phyloP scores from a whole-genome alignment of 176 grass and related monocot genomes.

The Dendrocalamus sinicus region DNA sequence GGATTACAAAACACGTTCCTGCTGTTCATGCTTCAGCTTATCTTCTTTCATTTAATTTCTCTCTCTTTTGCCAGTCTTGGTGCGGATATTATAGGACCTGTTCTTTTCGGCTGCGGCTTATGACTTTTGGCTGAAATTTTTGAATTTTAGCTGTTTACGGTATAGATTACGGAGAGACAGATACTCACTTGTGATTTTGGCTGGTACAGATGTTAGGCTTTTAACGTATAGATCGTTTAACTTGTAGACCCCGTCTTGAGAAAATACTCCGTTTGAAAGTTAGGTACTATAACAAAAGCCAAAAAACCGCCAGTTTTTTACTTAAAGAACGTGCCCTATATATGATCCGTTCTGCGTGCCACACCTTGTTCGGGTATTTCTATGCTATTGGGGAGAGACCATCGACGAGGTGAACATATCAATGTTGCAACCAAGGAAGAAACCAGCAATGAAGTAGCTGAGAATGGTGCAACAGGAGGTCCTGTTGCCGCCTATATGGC shows the following conservation, averaged over 20 bases:
- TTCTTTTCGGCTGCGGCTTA: no score
- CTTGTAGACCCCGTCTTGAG: no score
- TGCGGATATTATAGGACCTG: slow-evolving; percentile 88
- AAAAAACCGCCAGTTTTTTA: no score
- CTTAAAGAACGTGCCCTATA: no score
- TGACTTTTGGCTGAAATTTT: no score
- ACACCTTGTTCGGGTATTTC: slow-evolving; percentile 71
- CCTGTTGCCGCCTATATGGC: slow-evolving; percentile 79
- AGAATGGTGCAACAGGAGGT: slow-evolving; percentile 8
- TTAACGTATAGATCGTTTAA: no score
- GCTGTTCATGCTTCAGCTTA: slow-evolving; percentile 2
- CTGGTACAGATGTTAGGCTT: no score
- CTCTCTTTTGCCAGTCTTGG: slow-evolving; percentile 60
- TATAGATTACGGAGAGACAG: no score
- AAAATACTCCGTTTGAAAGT: no score
- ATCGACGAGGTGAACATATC: neutral
- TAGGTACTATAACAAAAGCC: no score
- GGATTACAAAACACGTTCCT: neutral
- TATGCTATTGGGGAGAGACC: neutral
- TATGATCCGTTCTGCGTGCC: slow-evolving; percentile 74
- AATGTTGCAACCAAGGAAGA: neutral
- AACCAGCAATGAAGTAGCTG: neutral
- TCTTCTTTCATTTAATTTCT: neutral
- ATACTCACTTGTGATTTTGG: no score
- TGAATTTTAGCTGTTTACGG: no score